Evolutionary conservation across 2,329 filamentous ascomycete genomes (phyloP).

Genomic region (Catunica adiposa): DNA sequence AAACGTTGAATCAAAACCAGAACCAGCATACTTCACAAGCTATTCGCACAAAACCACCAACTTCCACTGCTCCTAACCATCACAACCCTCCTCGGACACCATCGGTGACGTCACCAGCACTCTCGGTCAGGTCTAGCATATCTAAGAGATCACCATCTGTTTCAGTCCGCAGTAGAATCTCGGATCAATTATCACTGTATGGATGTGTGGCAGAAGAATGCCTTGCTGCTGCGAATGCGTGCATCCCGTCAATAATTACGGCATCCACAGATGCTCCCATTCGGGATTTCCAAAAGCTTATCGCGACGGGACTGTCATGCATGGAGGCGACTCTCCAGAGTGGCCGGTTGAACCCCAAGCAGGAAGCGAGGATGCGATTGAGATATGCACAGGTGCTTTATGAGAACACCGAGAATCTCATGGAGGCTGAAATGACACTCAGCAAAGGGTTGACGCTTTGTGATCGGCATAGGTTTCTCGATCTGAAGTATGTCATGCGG

Average conservation of each 20-base stretch:
- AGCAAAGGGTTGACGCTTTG: slow-evolving; percentile 55
- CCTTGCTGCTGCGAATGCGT: slow-evolving; percentile 43
- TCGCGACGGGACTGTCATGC: slow-evolving; percentile 56
- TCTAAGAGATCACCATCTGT: slow-evolving; percentile 28
- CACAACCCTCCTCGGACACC: slow-evolving; percentile 18
- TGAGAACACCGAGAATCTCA: slow-evolving; percentile 61
- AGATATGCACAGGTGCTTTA: slow-evolving; percentile 55
- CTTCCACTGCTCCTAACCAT: background rate
- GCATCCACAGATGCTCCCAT: slow-evolving; percentile 30
- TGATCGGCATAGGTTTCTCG: slow-evolving; percentile 36
- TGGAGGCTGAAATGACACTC: slow-evolving; percentile 55
- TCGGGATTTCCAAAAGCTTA: slow-evolving; percentile 49
- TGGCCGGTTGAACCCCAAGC: slow-evolving; percentile 41
- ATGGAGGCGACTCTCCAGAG: slow-evolving; percentile 52
- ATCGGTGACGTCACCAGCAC: slow-evolving; percentile 26
- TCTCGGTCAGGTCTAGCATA: slow-evolving; percentile 25
- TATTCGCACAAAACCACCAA: slow-evolving; percentile 23
- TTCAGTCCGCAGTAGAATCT: slow-evolving; percentile 25
- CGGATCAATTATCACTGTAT: slow-evolving; percentile 42
- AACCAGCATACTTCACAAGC: slow-evolving; percentile 17
- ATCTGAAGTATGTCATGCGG: slow-evolving; percentile 63
- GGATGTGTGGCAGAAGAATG: slow-evolving; percentile 63
- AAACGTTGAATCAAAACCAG: slow-evolving; percentile 15
- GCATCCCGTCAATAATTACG: slow-evolving; percentile 30
- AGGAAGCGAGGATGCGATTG: slow-evolving; percentile 52